Base-by-base conservation (phyloP, 306 rosid species). In the Cyclanthera cordifolia region DNA sequence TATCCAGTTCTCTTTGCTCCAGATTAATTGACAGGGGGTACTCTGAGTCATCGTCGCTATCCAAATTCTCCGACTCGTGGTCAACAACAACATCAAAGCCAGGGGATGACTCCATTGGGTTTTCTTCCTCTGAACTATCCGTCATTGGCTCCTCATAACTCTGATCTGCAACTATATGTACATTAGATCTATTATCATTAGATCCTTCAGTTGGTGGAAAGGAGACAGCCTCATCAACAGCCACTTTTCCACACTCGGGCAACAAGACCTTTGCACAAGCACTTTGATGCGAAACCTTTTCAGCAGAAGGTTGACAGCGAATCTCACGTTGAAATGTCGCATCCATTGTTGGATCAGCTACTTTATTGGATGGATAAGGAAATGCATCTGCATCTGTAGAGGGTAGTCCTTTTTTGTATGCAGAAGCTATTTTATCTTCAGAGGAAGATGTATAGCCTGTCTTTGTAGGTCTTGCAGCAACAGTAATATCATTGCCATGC, bases 21-120 rank as follows among this genome's bases (percentile, higher is more conserved):
- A 69, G 52, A 39, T 81, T 80, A 73, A 80, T 81, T 65, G 74
- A 82, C 11, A 75, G 72, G 39, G 77, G 24, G 74, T 81, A 79
- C 72, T 90, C 88, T 8, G 77, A 78, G 74, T 75, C 85, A 30
- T 73, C 85, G 54, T 79, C 80, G 58, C 74, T 64, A 69, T 71
- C 80, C 64, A 81, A 20, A 72, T 84, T 73, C 72, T 75, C 87
- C 20, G 74, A 72, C 70, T 76, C 79, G 73, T 79, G 81, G 65
- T 85, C 90, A 61, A 89, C 98, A 73, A 89, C 86, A 70, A 89
- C 95, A 78, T 89, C 95, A 86, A 93, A 89, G 47, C 96, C 96
- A 39, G 94, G 90, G 54, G 89, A 85, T 30, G 96, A 87, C 69
- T 84, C 96, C 89, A 85, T 83, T 39, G 87, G 76, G 75, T 85